Evolutionary conservation across 208 protist genomes (phyloP), one percentile per base, ranked within the genome.

Genomic region (Novymonas esmeraldas): DNA sequence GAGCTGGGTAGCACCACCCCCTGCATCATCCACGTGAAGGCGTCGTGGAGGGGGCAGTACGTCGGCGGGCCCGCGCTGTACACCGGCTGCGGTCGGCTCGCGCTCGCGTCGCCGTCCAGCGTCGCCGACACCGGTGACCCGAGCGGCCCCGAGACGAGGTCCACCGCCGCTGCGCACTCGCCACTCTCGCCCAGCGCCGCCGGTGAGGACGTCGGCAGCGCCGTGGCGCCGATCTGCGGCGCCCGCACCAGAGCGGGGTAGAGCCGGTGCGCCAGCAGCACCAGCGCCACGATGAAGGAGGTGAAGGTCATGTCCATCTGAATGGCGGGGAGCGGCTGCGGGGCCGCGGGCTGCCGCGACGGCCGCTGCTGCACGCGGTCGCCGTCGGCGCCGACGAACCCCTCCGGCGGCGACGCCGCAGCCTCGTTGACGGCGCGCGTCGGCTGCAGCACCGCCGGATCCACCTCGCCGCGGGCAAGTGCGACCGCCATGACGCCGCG

Each of bases 261-360:
- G 44, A 89, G 52, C 20, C 51, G 62, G 64, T 92, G 70, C 3
- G 85, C 81, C 13, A 95, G 69, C 34, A 95, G 71, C 31, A 81
- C 64, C 16, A 92, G 20, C 20, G 85, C 90, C 0, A 75, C 74
- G 22, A 88, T 55, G 51, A 93, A 95, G 62, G 85, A 82, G 57
- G 85, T 57, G 60, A 82, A 93, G 22, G 74, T 89, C 74, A 95
- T 82, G 55, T 81, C 78, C 36, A 68, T 78, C 24, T 76, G 72
- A 34, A 82, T 70, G 9, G 65, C 72, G 2, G 81, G 81, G 31
- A 84, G 10, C 18, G 59, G 48, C 20, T 46, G 18, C 38, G 50
- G 50, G 24, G 24, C 16, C 22, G 42, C 20, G 5, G 56, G 10
- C 29, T 36, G 2, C 24, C 11, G 24, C 13, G 56, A 61, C 0